Base-by-base conservation (phyloP, 2,329 filamentous ascomycete genomes). In the Macrophomina tecta region DNA sequence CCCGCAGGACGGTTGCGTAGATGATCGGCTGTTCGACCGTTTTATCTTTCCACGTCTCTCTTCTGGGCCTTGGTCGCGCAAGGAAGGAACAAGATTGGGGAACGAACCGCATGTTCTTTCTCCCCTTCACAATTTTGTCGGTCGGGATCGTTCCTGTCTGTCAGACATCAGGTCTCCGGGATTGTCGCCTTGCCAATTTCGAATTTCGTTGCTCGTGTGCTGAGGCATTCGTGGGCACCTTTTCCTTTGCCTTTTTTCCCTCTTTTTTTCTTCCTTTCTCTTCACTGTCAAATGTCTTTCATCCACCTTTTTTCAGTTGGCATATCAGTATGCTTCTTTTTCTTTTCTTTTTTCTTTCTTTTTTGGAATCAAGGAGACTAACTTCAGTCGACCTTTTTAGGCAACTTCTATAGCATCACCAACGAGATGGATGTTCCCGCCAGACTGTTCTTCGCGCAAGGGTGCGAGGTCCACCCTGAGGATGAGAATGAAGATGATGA, bases 381-480 rank as follows among this genome's bases (percentile, higher is more conserved):
- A 69, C 62, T 34, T 42, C 53, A 23, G 28, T 42, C 53, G n/a
- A 23, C 45, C 49, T 16, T 3, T 42, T 46, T 53, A 97, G 94
- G 94, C 62, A 98, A 98, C 76, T 91, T 93, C 73, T 99, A 99
- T 80, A 91, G 90, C 75, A 97, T 99, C 73, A 85, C 85, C 65
- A 99, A 98, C 78, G 89, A 92, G 66, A 89, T 89, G 73, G 85
- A 90, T 69, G 83, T 84, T 68, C 86, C 89, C 4, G 91, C 92
- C 4, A 88, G 91, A 46, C 85, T 98, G 58, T 98, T 98, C 82
- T 99, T 98, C 78, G 89, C 93, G 0, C 95, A 99, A 78, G 94
- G 90, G 6, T 94, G 90, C 78, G 92, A 90, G 69, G 71, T 74
- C 30, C 16, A 38, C 8, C 12, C 52, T 12, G 63, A 52, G 5